Evolutionary conservation across 306 rosid genomes (phyloP).

Genomic region (Vicia villosa): DNA sequence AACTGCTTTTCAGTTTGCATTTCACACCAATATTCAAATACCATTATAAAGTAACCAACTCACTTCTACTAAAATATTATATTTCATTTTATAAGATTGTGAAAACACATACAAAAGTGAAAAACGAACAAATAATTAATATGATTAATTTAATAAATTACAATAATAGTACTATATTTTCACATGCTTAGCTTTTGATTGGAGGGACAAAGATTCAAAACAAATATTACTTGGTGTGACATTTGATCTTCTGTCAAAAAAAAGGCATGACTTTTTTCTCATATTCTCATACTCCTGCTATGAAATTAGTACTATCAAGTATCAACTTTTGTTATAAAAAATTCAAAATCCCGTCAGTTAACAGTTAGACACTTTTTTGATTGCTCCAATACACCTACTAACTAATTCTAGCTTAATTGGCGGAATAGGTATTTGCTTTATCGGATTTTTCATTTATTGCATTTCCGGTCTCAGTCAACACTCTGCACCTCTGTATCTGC

Average conservation of each 20-base stretch:
- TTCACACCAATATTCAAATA: too few species aligned
- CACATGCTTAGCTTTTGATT: neutral
- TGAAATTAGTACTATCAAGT: neutral
- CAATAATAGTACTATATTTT: neutral
- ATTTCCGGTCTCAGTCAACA: constrained; percentile 38
- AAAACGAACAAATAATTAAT: too few species aligned
- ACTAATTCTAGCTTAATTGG: constrained; percentile 39
- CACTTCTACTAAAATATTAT: too few species aligned
- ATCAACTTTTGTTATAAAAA: neutral
- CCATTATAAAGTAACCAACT: too few species aligned
- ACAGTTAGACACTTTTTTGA: constrained; percentile 46
- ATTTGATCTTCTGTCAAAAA: neutral
- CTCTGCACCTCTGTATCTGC: constrained; percentile 20
- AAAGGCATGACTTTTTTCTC: neutral
- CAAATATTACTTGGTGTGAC: neutral
- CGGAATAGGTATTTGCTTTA: constrained; percentile 24
- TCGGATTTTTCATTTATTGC: constrained; percentile 28
- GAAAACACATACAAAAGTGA: too few species aligned
- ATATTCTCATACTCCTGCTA: neutral
- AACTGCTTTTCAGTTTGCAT: too few species aligned
- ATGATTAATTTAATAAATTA: too few species aligned
- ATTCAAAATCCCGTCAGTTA: constrained; percentile 21
- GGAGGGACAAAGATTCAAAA: constrained; percentile 2
- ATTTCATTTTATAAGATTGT: too few species aligned
- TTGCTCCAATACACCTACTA: constrained; percentile 24